phyloP scores from a whole-genome alignment of 176 grass and related monocot genomes.

The Oryza glumipatula region DNA sequence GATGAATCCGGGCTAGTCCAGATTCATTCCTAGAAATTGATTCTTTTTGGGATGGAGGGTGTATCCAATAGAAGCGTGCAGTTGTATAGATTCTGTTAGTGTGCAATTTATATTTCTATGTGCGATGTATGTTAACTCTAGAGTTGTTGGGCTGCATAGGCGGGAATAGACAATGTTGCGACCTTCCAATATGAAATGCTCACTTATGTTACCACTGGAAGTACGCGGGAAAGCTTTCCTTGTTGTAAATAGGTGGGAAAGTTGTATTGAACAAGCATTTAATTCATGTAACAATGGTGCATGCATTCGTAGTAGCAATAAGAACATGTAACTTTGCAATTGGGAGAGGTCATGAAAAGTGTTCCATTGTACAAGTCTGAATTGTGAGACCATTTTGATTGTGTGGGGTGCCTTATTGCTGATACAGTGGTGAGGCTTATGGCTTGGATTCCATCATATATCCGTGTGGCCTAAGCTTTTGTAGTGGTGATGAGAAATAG shows the following conservation, averaged over 20 bases:
- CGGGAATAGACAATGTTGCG: not conserved
- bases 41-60: no score
- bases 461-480: not conserved
- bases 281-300: slow-evolving; percentile 16
- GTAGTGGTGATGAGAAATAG: not conserved
- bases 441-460: not conserved
- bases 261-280: not conserved
- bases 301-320: not conserved
- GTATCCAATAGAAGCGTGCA: not conserved
- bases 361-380: not conserved
- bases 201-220: not conserved
- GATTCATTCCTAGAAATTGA: no score
- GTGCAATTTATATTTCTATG: not conserved
- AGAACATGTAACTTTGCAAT: not conserved
- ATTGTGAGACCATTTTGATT: slow-evolving; percentile 7
- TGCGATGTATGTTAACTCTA: not conserved
- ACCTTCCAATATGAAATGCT: not conserved
- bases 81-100: not conserved
- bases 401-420: not conserved
- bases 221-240: not conserved
- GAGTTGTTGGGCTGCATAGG: slow-evolving; percentile 22
- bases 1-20: no score
- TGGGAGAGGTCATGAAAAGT: not conserved
- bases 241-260: not conserved
- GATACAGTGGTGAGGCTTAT: not conserved